Evolutionary conservation across 768 basidiomycete genomes (phyloP).

Genomic region (Candolleomyces eurysporus): DNA sequence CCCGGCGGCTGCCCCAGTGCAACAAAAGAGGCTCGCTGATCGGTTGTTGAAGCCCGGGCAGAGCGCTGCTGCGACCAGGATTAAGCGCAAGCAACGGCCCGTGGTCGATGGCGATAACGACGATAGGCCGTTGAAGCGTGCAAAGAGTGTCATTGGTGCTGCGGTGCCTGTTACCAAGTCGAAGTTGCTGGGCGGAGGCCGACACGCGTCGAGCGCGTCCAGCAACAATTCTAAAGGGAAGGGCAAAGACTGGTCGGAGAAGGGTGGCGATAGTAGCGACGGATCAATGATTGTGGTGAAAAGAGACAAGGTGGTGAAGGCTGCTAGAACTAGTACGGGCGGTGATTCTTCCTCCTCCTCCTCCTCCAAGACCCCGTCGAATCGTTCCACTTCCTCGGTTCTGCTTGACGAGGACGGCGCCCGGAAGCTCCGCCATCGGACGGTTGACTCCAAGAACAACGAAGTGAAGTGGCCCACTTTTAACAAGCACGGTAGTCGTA

Average conservation of each 20-base stretch:
- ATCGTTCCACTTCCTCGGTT: too few species aligned
- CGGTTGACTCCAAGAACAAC: neutral
- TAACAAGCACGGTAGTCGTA: conserved; percentile 1
- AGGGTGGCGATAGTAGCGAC: neutral
- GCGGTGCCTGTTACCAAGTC: neutral
- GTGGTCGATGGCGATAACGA: conserved; percentile 1
- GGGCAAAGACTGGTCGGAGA: neutral
- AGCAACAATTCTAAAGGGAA: neutral
- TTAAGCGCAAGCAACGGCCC: neutral
- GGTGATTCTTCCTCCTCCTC: neutral
- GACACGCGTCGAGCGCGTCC: too few species aligned
- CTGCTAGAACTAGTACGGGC: too few species aligned
- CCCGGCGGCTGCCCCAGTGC: neutral
- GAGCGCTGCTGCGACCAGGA: neutral
- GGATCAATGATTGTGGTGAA: neutral
- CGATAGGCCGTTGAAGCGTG: conserved; percentile 5
- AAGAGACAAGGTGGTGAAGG: neutral
- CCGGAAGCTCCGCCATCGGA: neutral
- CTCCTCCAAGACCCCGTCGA: neutral
- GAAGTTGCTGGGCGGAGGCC: neutral
- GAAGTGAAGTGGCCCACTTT: conserved; percentile 5
- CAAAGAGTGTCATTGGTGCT: neutral
- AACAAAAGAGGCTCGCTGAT: neutral
- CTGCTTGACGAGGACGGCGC: neutral
- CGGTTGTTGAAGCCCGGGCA: neutral